Conservation (phyloP, 192 early-diverging fungal genomes). For the Entophlyctis helioformis region DNA sequence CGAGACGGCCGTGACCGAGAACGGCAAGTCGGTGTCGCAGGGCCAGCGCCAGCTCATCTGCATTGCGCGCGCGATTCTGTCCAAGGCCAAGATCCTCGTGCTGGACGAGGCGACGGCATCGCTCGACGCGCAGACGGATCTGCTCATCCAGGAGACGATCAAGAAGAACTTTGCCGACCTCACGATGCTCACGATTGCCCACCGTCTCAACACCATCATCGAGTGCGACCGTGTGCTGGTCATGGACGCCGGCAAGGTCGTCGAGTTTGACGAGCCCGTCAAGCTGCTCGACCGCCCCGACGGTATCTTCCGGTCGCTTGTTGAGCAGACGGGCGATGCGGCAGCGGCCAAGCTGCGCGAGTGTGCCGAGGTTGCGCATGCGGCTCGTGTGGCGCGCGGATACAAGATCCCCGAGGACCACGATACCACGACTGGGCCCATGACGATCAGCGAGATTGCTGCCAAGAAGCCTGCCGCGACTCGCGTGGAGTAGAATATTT, state of each 20-base stretch:
- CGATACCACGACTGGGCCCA: too few relatives aligned
- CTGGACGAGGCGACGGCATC: conserved; percentile 48
- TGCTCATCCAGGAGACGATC: conserved; percentile 39
- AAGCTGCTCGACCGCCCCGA: conserved; percentile 25
- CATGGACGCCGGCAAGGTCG: conserved; percentile 32
- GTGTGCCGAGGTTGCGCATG: too few relatives aligned
- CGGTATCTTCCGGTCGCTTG: conserved; percentile 21
- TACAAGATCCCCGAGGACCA: too few relatives aligned
- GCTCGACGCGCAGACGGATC: conserved; percentile 34
- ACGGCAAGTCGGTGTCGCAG: conserved; percentile 47
- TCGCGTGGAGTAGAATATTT: too few relatives aligned
- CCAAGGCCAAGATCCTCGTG: conserved; percentile 35
- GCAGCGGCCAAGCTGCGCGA: too few relatives aligned
- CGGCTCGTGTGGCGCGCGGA: too few relatives aligned
- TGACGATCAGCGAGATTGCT: too few relatives aligned
- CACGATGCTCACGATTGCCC: conserved; percentile 42
- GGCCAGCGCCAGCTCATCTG: conserved; percentile 43
- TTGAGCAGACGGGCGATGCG: conserved; percentile 26
- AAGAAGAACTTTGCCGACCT: conserved; percentile 26
- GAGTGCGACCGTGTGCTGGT: conserved; percentile 37
- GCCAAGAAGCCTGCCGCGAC: too few relatives aligned
- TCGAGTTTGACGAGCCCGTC: conserved; percentile 38
- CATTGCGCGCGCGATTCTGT: conserved; percentile 41
- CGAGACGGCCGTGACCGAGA: conserved; percentile 32
- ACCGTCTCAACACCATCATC: conserved; percentile 66